These are phyloP conservation scores for Lactifluus volemus DNA, from an alignment of 768 basidiomycete species.

Conservation along the genomic window DNA sequence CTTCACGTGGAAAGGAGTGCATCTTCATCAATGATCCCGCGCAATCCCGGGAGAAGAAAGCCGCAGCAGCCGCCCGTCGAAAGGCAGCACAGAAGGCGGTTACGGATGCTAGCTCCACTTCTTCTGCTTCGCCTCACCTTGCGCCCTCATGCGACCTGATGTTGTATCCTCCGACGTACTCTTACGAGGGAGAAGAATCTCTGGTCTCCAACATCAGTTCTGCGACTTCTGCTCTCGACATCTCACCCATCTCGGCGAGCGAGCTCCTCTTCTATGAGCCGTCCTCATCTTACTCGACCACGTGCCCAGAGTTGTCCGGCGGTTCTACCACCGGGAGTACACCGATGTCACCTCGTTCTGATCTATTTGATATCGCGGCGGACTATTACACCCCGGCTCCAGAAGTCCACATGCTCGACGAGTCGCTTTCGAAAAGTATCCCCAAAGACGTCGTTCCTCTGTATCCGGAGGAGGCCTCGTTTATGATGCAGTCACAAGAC, in stretches of 20 bases:
- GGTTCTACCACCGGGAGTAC: slow-evolving; percentile 12
- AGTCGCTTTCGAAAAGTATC: slow-evolving; percentile 18
- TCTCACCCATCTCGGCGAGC: slow-evolving; percentile 13
- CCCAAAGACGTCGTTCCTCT: slow-evolving; percentile 14
- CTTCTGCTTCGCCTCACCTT: slow-evolving; percentile 11
- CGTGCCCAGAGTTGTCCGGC: slow-evolving; percentile 14
- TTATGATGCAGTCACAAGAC: slow-evolving; percentile 9
- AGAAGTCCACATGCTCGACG: slow-evolving; percentile 14
- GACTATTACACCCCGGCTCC: slow-evolving; percentile 12
- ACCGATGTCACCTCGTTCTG: slow-evolving; percentile 20
- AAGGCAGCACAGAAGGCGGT: slow-evolving; percentile 9
- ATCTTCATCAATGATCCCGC: slow-evolving; percentile 32
- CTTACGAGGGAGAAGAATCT: slow-evolving; percentile 6
- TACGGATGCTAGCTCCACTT: slow-evolving; percentile 6
- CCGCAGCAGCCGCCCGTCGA: slow-evolving; percentile 16
- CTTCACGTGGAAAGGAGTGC: slow-evolving; percentile 49
- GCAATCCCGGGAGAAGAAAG: slow-evolving; percentile 19
- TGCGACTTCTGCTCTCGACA: slow-evolving; percentile 10
- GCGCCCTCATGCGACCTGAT: slow-evolving; percentile 4
- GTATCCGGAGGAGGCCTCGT: slow-evolving; percentile 7
- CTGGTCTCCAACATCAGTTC: slow-evolving; percentile 3
- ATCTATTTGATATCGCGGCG: slow-evolving; percentile 16
- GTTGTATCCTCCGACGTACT: slow-evolving; percentile 2
- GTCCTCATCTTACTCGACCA: background rate
- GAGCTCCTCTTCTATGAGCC: slow-evolving; percentile 11